Evolutionary conservation across 208 protist species (phyloP), one percentile per base, ranked within the genome.

Genomic region (Acanthamoeba divionensis): DNA sequence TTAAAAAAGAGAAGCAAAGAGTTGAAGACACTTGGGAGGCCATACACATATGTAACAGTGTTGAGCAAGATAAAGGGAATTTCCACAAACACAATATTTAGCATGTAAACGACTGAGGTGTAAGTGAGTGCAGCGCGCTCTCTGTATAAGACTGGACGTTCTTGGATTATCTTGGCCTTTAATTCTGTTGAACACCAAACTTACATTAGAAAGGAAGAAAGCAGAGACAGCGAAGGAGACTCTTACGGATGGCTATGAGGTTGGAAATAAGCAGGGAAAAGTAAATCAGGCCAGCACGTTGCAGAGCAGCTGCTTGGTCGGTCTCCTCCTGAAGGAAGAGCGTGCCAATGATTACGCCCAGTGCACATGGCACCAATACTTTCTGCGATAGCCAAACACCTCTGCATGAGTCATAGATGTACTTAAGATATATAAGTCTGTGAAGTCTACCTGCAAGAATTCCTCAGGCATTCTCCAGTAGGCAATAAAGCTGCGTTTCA

Each of bases 251-350:
- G 50, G 73, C 55, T 10, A 36, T 83, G 1, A 83, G 50, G 48
- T 83, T 83, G 73, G 50, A 83, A 12, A 63, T 83, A 36, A 83
- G 13, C 15, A 83, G 31, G 18, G 73, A 83, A 29, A 83, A 83
- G 73, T 83, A 83, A 33, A 83, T 83, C 7, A 62, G 50, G 0
- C 50, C 73, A 15, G 73, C 73, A 18, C 73, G 44, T 24, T 83
- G 33, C n/a, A 36, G 29, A 36, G 73, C 73, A n/a, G 50, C 73
- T 12, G 29, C 73, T 33, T 83, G 73, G n/a, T 83, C 31, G 26
- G 55, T 36, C 50, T 83, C 73, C 44, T 65, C 12, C 50, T 83
- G 73, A 15, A 83, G 44, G 47, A 83, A 83, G 31, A 83, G 73
- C 3, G 73, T 83, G 6, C 73, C 73, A 47, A 65, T 18, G 10